phyloP scores from a whole-genome alignment of 805 yeast species.

The Candida hungchunana region DNA sequence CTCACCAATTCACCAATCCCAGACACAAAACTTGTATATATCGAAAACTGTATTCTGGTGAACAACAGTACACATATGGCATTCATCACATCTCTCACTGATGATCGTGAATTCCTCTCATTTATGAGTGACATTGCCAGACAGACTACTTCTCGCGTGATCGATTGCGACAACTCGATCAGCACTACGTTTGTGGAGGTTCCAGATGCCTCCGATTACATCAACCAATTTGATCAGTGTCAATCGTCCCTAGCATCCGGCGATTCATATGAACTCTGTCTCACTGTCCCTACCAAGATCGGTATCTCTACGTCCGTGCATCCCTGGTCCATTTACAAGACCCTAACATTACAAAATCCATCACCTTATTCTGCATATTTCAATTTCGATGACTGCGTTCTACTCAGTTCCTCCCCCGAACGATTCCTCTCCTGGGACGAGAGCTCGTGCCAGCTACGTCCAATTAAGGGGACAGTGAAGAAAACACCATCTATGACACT shows the following conservation, averaged over 20 bases:
- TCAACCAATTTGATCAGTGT: constrained; percentile 52
- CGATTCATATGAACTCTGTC: constrained; percentile 89
- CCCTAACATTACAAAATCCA: constrained; percentile 70
- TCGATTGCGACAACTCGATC: not conserved
- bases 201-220: constrained; percentile 55
- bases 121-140: no score
- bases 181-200: constrained; percentile 26
- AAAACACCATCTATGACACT: constrained; percentile 51
- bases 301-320: constrained; percentile 42
- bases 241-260: constrained; percentile 70
- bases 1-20: constrained; percentile 45
- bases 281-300: constrained; percentile 71
- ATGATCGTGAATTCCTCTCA: no score
- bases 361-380: constrained; percentile 88
- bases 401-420: constrained; percentile 92
- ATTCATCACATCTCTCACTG: constrained; percentile 47
- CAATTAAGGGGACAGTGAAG: constrained; percentile 93
- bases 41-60: constrained; percentile 59
- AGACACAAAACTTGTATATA: constrained; percentile 69
- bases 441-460: constrained; percentile 69
- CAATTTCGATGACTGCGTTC: constrained; percentile 52
- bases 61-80: constrained; percentile 43
- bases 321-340: constrained; percentile 80
- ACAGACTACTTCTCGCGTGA: no score
- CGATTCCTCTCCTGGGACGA: constrained; percentile 77